Conservation (phyloP, 1,284 basidiomycete genomes). For the Cryptococcus jaspeensis region DNA sequence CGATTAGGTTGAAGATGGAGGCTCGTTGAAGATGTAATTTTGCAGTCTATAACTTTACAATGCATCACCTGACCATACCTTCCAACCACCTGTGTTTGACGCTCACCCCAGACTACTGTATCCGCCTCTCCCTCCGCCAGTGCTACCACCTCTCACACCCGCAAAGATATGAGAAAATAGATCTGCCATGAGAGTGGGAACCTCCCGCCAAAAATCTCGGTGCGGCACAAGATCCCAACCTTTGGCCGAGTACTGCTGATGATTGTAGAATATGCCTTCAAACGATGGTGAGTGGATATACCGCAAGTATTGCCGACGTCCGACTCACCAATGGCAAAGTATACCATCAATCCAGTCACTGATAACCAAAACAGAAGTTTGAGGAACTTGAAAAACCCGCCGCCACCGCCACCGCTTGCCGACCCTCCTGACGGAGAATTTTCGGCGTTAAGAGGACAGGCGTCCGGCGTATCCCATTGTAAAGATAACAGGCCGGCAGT, state of each 20-base stretch:
- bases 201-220: constrained; percentile 52
- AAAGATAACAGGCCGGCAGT: constrained; percentile 34
- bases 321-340: constrained; percentile 46
- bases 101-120: constrained; percentile 41
- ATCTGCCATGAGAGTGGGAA: constrained; percentile 44
- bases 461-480: constrained; percentile 44
- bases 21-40: no score
- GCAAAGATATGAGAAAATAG: constrained; percentile 43
- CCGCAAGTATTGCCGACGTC: not conserved
- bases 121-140: constrained; percentile 34
- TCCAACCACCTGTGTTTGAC: no score
- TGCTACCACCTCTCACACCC: constrained; percentile 31
- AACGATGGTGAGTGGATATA: constrained; percentile 4
- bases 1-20: no score
- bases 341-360: constrained; percentile 34
- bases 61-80: no score
- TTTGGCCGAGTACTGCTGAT: constrained; percentile 50
- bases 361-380: constrained; percentile 46
- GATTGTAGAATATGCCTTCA: constrained; percentile 51
- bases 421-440: constrained; percentile 1
- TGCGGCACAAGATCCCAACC: constrained; percentile 52
- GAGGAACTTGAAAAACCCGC: constrained; percentile 38
- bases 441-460: constrained; percentile 36
- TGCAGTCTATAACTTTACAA: no score
- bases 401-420: constrained; percentile 19